phyloP scores from a whole-genome alignment of 2,329 filamentous ascomycete genomes.

The Talaromyces sp. region DNA sequence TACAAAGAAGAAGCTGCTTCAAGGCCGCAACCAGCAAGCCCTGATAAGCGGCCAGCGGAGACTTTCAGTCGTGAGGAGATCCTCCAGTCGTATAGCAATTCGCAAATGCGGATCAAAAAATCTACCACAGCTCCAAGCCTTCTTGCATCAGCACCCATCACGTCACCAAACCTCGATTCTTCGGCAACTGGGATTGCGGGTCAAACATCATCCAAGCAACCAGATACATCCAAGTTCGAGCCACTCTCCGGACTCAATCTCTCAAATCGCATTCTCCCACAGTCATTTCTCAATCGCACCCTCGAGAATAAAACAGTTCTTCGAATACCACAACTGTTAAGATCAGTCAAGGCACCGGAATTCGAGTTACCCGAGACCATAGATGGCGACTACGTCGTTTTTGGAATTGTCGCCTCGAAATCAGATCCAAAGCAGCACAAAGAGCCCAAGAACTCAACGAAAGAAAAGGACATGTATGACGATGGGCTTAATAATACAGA shows the following conservation, averaged over 20 bases:
- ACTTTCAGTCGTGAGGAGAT: slow-evolving; percentile 64
- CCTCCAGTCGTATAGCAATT: slow-evolving; percentile 32
- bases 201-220: slow-evolving; percentile 30
- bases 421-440: slow-evolving; percentile 69
- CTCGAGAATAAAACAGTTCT: slow-evolving; percentile 74
- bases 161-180: slow-evolving; percentile 14
- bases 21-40: slow-evolving; percentile 40
- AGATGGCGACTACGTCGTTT: slow-evolving; percentile 83
- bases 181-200: slow-evolving; percentile 22
- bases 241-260: slow-evolving; percentile 82
- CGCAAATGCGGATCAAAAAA: slow-evolving; percentile 30
- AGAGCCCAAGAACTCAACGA: slow-evolving; percentile 39
- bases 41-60: slow-evolving; percentile 46
- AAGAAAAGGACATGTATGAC: slow-evolving; percentile 45
- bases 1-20: slow-evolving; percentile 40
- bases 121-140: slow-evolving; percentile 35
- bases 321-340: slow-evolving; percentile 74
- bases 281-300: slow-evolving; percentile 72
- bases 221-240: slow-evolving; percentile 67
- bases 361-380: slow-evolving; percentile 71
- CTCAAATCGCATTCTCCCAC: slow-evolving; percentile 75
- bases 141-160: slow-evolving; percentile 17
- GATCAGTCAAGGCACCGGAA: slow-evolving; percentile 73
- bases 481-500: slow-evolving; percentile 57
- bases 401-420: slow-evolving; percentile 84